Evolutionary conservation across 148 eudicot genomes (phyloP), one percentile per base, ranked within the genome.

Genomic region (Vaccinium corymbosum): DNA sequence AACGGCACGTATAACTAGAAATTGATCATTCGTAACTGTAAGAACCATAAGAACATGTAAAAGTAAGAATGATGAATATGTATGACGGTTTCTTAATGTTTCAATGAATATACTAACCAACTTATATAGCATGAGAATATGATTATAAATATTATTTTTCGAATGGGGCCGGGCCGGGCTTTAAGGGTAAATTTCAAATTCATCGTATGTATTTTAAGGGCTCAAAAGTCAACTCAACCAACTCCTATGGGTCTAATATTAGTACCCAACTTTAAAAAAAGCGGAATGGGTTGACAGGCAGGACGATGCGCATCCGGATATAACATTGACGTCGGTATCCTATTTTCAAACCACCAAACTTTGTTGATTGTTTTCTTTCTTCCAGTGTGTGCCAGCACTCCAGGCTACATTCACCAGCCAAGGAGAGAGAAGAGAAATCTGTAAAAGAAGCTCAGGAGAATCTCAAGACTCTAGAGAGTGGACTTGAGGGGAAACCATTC

Each of bases 401-500:
- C 14, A 11, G 35, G 49, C 38, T 10, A 22, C 64, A 7, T 80
- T 85, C 59, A 11, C 49, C 11, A 70, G 32, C 64, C 50, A 68
- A 62, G 83, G 73, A 9, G 83, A 11, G 76, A 80, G 59, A 35
- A 57, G 25, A 85, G 56, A 80, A 85, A 22, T 22, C 48, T 35
- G 79, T 27, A 12, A 59, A 52, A 59, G 83, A 85, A 55, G 81
- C 81, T 20, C 68, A 0, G 7, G 81, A 57, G 50, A 32, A 9
- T 17, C 70, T 79, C 20, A 79, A 79, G 70, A 32, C 52, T 1
- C 81, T 79, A 75, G 85, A 83, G 80, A 75, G 70, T 27, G 85
- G 81, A 3, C 85, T 83, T 22, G 75, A 83, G 49, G 81, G 85
- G 49, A 83, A 75, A 50, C 71, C 76, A 17, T 83, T 83, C 81